phyloP scores from a whole-genome alignment of 2,329 filamentous ascomycete genomes.

The Ambrosiella beaveri region DNA sequence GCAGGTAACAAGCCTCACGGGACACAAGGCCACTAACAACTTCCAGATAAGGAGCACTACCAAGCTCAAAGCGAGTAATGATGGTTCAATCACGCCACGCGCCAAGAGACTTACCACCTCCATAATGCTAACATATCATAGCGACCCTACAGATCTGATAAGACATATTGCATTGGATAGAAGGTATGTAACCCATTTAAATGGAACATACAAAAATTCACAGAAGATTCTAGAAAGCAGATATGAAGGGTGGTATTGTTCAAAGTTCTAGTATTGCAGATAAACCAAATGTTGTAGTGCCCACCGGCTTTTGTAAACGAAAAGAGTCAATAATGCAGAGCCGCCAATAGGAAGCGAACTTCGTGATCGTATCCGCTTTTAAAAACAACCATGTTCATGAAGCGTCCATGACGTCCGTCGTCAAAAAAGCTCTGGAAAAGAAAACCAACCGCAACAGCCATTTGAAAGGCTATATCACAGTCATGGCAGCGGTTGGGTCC shows the following conservation, averaged over 20 bases:
- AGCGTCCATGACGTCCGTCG: not conserved
- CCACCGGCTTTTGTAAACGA: constrained; percentile 8
- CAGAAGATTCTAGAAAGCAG: not conserved
- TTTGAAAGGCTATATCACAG: not conserved
- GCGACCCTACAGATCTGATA: too few species aligned
- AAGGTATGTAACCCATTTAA: too few species aligned
- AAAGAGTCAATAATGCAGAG: not conserved
- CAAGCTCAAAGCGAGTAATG: not conserved
- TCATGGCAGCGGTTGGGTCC: too few species aligned
- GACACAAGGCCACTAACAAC: not conserved
- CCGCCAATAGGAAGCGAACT: not conserved
- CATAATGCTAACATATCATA: not conserved
- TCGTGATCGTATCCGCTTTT: not conserved
- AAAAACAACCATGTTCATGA: not conserved
- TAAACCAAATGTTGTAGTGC: not conserved
- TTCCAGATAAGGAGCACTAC: not conserved
- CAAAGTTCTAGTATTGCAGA: not conserved
- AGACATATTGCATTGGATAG: too few species aligned
- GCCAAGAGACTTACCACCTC: not conserved
- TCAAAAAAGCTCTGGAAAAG: not conserved
- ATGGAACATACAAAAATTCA: not conserved
- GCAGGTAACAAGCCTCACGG: not conserved
- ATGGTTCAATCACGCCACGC: not conserved
- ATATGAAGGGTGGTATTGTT: not conserved
- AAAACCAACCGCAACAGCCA: not conserved